phyloP scores from a whole-genome alignment of 768 basidiomycete species.

The Saitozyma sp. region DNA sequence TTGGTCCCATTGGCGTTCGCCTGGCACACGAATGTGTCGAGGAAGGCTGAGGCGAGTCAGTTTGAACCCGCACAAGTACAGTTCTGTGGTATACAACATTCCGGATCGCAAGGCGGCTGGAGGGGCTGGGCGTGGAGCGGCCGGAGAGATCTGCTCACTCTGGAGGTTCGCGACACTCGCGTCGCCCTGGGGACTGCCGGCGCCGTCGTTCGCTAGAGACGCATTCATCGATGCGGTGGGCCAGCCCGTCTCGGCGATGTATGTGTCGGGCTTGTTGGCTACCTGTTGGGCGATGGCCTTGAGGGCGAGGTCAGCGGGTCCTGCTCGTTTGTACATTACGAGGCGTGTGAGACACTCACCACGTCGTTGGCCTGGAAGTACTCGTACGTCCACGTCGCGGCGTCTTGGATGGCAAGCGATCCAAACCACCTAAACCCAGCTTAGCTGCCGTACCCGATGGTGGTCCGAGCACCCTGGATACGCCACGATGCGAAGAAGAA shows the following conservation, averaged over 20 bases:
- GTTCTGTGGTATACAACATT: no score
- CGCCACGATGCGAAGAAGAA: no score
- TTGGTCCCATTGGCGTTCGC: constrained; percentile 76
- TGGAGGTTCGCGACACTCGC: constrained; percentile 56
- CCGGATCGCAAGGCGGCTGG: background rate
- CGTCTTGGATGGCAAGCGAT: constrained; percentile 65
- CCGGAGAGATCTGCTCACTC: constrained; percentile 46
- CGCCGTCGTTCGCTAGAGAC: constrained; percentile 63
- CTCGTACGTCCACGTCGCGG: constrained; percentile 75
- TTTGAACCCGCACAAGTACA: background rate
- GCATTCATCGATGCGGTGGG: constrained; percentile 50
- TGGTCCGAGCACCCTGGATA: no score
- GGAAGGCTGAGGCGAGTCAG: constrained; percentile 56
- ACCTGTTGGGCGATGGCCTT: constrained; percentile 57
- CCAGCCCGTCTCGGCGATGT: constrained; percentile 84
- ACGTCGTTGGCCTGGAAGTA: constrained; percentile 77
- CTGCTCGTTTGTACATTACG: constrained; percentile 5
- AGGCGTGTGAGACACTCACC: constrained; percentile 16
- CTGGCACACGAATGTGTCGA: constrained; percentile 83
- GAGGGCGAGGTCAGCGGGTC: background rate
- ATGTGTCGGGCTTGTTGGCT: constrained; percentile 75
- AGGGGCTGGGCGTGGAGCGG: background rate
- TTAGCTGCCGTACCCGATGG: no score
- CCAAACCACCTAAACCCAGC: constrained; percentile 68
- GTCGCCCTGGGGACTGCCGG: constrained; percentile 62